Percentiles rank a stretch among this genome's conserved stretches.
Conservation (phyloP, 2,329 filamentous ascomycete genomes). For the Raffaelea arxii region DNA sequence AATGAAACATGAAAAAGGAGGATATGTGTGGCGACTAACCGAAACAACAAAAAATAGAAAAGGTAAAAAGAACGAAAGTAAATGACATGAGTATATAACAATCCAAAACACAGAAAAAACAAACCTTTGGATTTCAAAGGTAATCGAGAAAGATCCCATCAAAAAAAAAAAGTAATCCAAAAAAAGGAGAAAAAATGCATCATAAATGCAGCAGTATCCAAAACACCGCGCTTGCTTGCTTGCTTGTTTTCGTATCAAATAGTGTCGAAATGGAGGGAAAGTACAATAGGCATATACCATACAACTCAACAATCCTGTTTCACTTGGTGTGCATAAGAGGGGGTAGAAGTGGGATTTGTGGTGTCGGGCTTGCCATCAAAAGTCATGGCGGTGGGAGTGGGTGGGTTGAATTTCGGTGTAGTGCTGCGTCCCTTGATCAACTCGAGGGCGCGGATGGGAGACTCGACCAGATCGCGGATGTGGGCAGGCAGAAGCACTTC, state of each 20-base stretch:
- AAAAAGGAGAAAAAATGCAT: not conserved
- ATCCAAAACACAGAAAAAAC: no score
- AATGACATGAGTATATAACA: not conserved
- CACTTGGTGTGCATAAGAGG: not conserved
- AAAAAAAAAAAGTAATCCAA: not conserved
- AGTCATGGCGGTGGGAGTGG: constrained; percentile 12
- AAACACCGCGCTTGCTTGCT: no score
- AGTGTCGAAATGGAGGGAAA: not conserved
- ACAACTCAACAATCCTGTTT: not conserved
- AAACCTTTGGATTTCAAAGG: no score
- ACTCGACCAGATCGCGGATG: constrained; percentile 9
- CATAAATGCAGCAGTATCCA: no score
- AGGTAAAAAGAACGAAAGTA: not conserved
- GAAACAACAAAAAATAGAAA: not conserved
- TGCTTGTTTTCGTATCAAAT: no score
- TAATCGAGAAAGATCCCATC: no score
- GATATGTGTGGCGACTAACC: not conserved
- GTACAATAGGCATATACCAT: not conserved
- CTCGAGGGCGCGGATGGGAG: not conserved
- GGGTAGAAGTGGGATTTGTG: not conserved
- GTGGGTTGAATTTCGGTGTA: constrained; percentile 8
- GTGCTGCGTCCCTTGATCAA: not conserved
- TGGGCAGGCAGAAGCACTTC: constrained; percentile 9
- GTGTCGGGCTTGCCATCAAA: not conserved
- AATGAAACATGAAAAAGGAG: not conserved